These are phyloP conservation scores for Penicillium dipodomyicola DNA, from an alignment of 495 filamentous ascomycete species.

Conservation along the genomic window DNA sequence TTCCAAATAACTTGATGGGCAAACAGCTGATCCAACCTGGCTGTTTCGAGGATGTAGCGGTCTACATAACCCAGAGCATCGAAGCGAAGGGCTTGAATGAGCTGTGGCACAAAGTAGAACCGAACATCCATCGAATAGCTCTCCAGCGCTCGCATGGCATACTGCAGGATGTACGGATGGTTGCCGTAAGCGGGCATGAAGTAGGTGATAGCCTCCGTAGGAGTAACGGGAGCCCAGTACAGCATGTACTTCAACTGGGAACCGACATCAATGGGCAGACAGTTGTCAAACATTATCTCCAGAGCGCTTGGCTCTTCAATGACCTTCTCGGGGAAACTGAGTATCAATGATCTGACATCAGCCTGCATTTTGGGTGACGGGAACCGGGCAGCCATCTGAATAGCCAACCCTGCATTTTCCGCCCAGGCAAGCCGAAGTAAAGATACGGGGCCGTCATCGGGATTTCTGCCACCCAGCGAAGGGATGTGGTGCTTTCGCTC, in stretches of 20 bases:
- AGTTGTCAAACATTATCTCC: constrained; percentile 72
- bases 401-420: constrained; percentile 76
- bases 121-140: constrained; percentile 92
- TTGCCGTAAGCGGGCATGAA: constrained; percentile 93
- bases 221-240: constrained; percentile 93
- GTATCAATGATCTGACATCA: constrained; percentile 73
- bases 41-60: constrained; percentile 93
- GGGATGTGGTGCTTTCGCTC: constrained; percentile 54
- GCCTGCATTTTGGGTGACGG: constrained; percentile 65
- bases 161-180: constrained; percentile 91
- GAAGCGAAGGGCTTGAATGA: constrained; percentile 94
- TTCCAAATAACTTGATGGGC: constrained; percentile 99
- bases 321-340: constrained; percentile 80
- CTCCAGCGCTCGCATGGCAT: constrained; percentile 93
- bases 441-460: constrained; percentile 39
- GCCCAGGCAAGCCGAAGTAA: constrained; percentile 80
- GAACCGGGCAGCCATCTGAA: constrained; percentile 78
- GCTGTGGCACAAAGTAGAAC: constrained; percentile 98
- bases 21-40: constrained; percentile 92
- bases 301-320: constrained; percentile 76
- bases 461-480: constrained; percentile 34
- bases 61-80: constrained; percentile 94
- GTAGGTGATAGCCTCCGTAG: constrained; percentile 86
- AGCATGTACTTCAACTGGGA: constrained; percentile 91
- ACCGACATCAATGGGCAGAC: constrained; percentile 72